Percentiles rank a stretch among this genome's conserved stretches.
phyloP scores from a whole-genome alignment of 2,329 filamentous ascomycete genomes.

The Talaromyces sp. region DNA sequence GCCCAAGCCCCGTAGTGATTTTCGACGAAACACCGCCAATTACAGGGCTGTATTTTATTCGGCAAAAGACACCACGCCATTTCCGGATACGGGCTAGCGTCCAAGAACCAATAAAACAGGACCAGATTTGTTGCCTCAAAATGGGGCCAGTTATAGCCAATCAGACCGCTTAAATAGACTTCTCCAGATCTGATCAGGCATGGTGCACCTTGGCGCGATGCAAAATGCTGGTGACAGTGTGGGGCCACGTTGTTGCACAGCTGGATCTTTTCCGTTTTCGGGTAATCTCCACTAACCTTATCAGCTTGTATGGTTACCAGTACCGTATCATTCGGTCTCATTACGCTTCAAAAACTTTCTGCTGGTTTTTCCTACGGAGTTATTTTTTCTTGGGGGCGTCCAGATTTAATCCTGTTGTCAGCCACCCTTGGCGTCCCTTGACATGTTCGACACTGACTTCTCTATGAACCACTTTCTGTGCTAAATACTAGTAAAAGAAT shows the following conservation, averaged over 20 bases:
- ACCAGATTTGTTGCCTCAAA: not conserved
- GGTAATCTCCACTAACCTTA: constrained; percentile 1
- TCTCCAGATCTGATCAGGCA: not conserved
- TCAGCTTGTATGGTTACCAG: not conserved
- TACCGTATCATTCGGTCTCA: not conserved
- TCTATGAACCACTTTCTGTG: too few relatives aligned
- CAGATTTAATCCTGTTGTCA: too few relatives aligned
- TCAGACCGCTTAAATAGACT: not conserved
- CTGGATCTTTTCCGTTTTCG: not conserved
- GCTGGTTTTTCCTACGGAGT: not conserved
- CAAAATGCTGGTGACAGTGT: not conserved
- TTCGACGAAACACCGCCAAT: not conserved
- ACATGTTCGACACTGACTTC: too few relatives aligned
- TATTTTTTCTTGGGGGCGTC: too few relatives aligned
- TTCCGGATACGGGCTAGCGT: constrained; percentile 1
- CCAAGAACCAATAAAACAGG: not conserved
- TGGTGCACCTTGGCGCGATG: not conserved
- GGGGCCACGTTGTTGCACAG: not conserved
- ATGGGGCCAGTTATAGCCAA: not conserved
- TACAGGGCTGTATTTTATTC: not conserved
- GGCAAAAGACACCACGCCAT: not conserved
- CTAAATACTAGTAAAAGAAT: too few relatives aligned
- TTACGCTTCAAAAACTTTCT: not conserved
- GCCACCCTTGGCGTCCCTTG: too few relatives aligned
- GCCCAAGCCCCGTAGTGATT: not conserved